Evolutionary conservation across 192 early-diverging fungal species (phyloP).

Genomic region (Coemansia asiatica): DNA sequence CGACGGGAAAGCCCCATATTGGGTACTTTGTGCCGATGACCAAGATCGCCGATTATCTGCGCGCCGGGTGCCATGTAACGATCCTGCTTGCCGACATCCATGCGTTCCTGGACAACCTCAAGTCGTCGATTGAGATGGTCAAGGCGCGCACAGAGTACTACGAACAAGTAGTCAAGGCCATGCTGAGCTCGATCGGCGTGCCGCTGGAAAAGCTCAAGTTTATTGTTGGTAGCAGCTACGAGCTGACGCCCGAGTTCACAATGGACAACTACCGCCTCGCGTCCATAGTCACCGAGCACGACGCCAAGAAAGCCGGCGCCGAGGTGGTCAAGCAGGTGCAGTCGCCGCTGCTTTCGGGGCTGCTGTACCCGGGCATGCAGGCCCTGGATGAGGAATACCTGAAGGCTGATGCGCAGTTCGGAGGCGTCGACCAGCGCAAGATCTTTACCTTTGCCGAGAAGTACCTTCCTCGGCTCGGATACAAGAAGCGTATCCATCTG

Average conservation of each 20-base stretch:
- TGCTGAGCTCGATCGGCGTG: slow-evolving; percentile 88
- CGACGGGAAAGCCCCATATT: slow-evolving; percentile 94
- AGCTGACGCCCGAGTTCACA: slow-evolving; percentile 83
- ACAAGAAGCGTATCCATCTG: slow-evolving; percentile 94
- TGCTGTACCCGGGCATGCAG: slow-evolving; percentile 97
- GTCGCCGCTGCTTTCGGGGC: slow-evolving; percentile 82
- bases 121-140: slow-evolving; percentile 91
- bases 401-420: slow-evolving; percentile 90
- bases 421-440: slow-evolving; percentile 98
- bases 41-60: slow-evolving; percentile 95
- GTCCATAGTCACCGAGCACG: slow-evolving; percentile 85
- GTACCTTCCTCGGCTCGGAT: slow-evolving; percentile 89
- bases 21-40: slow-evolving; percentile 98
- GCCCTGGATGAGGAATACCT: slow-evolving; percentile 98
- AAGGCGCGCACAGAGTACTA: slow-evolving; percentile 90
- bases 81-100: slow-evolving; percentile 95
- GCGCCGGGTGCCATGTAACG: slow-evolving; percentile 87
- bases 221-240: slow-evolving; percentile 85
- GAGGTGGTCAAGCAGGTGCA: slow-evolving; percentile 98
- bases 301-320: slow-evolving; percentile 97
- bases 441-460: slow-evolving; percentile 98
- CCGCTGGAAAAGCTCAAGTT: slow-evolving; percentile 90
- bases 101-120: slow-evolving; percentile 98
- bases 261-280: slow-evolving; percentile 90
- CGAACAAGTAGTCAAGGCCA: slow-evolving; percentile 84